Evolutionary conservation across 192 early-diverging fungal species (phyloP).

Genomic region (Backusella sp.): DNA sequence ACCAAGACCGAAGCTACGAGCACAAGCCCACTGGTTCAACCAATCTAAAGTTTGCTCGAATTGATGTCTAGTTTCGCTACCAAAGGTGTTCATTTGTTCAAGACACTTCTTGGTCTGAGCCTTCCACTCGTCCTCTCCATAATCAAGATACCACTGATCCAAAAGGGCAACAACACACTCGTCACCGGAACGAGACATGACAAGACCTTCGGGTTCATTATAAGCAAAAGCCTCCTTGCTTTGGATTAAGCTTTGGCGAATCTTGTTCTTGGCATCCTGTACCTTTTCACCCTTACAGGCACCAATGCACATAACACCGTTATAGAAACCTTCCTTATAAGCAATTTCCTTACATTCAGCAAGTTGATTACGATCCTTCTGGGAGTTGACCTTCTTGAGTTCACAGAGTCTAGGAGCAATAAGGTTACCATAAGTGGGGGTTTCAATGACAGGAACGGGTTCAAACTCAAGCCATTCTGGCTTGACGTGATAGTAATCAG

Average conservation of each 20-base stretch:
- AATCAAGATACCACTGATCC: conserved; percentile 99
- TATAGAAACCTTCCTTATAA: conserved; percentile 99
- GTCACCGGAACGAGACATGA: conserved; percentile 93
- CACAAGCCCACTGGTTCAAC: conserved; percentile 98
- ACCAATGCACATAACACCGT: conserved; percentile 84
- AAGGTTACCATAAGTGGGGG: conserved; percentile 83
- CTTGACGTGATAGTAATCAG: conserved; percentile 87
- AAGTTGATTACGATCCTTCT: conserved; percentile 93
- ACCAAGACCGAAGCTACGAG: conserved; percentile 91
- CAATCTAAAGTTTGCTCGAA: conserved; percentile 88
- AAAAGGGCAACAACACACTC: conserved; percentile 96
- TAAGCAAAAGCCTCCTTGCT: conserved; percentile 78
- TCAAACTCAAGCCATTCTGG: conserved; percentile 86
- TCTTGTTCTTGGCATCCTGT: conserved; percentile 86
- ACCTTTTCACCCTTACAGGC: conserved; percentile 82
- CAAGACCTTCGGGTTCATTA: conserved; percentile 91
- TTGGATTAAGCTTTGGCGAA: conserved; percentile 75
- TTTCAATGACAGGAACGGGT: conserved; percentile 84
- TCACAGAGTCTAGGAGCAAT: conserved; percentile 83
- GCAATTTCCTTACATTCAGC: conserved; percentile 90
- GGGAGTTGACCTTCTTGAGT: conserved; percentile 92
- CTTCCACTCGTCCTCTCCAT: conserved; percentile 89
- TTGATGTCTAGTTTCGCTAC: conserved; percentile 79
- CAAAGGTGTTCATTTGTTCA: conserved; percentile 75
- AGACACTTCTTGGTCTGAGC: conserved; percentile 74